Conservation (phyloP, 139 green algal genomes). For the Penium margaritaceum region DNA sequence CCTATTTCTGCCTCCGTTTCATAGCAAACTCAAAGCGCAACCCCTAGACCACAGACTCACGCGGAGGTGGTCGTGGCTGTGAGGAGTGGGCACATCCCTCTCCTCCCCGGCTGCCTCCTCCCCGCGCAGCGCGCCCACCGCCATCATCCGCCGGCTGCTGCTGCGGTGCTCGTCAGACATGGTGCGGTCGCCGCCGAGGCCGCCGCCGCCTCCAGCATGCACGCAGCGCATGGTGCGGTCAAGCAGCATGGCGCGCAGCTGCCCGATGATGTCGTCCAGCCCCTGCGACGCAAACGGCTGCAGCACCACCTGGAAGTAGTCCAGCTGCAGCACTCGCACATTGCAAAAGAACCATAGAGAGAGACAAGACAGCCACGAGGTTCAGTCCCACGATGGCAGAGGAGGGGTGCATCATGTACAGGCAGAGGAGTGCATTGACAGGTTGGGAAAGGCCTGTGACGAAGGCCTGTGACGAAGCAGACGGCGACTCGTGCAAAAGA, state of each 20-base stretch:
- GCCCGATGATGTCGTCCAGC: constrained; percentile 25
- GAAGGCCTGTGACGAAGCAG: too few species aligned
- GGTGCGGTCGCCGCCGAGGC: too few species aligned
- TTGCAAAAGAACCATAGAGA: too few species aligned
- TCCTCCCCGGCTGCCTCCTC: constrained; percentile 1
- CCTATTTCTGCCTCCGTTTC: too few species aligned
- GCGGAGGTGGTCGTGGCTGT: constrained; percentile 3
- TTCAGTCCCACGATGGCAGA: too few species aligned
- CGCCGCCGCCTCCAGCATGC: not conserved
- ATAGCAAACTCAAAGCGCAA: too few species aligned
- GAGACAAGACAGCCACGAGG: too few species aligned
- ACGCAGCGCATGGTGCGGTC: constrained; percentile 4
- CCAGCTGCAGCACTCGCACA: constrained; percentile 20
- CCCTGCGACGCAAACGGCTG: constrained; percentile 8
- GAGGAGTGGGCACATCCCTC: constrained; percentile 2
- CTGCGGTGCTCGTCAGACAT: not conserved
- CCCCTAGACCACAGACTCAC: too few species aligned
- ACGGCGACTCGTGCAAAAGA: too few species aligned
- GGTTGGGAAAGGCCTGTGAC: too few species aligned
- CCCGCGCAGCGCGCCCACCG: not conserved
- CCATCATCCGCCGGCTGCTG: not conserved
- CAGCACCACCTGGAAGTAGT: constrained; percentile 19
- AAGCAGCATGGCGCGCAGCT: constrained; percentile 26
- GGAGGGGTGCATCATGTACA: too few species aligned
- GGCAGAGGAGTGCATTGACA: too few species aligned